These are phyloP conservation scores for Calycina marina DNA, from an alignment of 2,329 filamentous ascomycete species.

Conservation along the genomic window DNA sequence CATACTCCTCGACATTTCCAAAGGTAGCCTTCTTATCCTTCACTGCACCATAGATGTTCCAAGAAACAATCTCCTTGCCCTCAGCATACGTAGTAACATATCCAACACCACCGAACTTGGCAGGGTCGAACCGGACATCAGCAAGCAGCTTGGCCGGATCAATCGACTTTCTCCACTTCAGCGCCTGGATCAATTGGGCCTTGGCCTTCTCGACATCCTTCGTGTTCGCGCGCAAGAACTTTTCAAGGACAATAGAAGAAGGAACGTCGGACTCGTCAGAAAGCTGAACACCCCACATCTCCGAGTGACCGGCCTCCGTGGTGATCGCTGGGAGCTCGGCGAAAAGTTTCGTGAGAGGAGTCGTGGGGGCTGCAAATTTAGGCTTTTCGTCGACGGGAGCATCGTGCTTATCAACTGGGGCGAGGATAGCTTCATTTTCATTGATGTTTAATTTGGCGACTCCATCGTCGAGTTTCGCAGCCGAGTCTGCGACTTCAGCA, in stretches of 20 bases:
- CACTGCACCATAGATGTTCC: slow-evolving; percentile 85
- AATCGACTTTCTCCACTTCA: slow-evolving; percentile 70
- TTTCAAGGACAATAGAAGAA: slow-evolving; percentile 75
- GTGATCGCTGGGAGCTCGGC: slow-evolving; percentile 42
- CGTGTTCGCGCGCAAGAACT: slow-evolving; percentile 84
- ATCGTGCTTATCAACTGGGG: background rate
- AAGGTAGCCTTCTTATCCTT: slow-evolving; percentile 73
- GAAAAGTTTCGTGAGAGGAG: slow-evolving; percentile 39
- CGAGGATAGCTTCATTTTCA: background rate
- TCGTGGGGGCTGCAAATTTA: background rate
- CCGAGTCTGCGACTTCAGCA: slow-evolving; percentile 3
- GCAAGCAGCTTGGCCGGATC: slow-evolving; percentile 54
- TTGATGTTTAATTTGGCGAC: background rate
- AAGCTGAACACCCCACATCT: slow-evolving; percentile 80
- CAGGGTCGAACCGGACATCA: slow-evolving; percentile 44
- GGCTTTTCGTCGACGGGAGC: slow-evolving; percentile 1
- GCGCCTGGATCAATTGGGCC: slow-evolving; percentile 62
- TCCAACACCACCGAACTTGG: slow-evolving; percentile 65
- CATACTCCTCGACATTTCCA: slow-evolving; percentile 66
- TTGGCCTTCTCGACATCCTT: slow-evolving; percentile 59
- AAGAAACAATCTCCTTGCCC: slow-evolving; percentile 59
- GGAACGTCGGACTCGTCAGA: slow-evolving; percentile 40
- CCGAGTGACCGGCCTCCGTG: slow-evolving; percentile 42
- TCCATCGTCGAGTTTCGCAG: background rate
- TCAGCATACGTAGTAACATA: slow-evolving; percentile 61